Percentiles rank a stretch among this genome's conserved stretches.
phyloP scores from a whole-genome alignment of 495 filamentous ascomycete species.

The Aspergillus bridgeri region DNA sequence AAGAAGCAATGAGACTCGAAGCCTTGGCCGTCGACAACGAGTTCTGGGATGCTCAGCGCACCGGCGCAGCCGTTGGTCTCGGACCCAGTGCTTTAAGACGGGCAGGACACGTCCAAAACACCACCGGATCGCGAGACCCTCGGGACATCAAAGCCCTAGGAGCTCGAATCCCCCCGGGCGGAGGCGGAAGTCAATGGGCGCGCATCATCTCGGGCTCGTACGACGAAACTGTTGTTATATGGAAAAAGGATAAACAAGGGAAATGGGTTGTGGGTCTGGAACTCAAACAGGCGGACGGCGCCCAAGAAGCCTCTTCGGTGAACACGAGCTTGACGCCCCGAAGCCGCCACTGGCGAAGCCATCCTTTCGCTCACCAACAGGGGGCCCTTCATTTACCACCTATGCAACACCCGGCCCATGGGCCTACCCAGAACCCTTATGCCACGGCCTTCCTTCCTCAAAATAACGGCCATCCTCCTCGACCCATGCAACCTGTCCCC shows the following conservation, averaged over 20 bases:
- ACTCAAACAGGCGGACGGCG: conserved; percentile 30
- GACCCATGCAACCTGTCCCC: conserved; percentile 1
- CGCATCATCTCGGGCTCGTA: conserved; percentile 94
- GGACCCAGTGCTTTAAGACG: conserved; percentile 43
- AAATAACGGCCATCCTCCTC: conserved; percentile 1
- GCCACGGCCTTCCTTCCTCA: background rate
- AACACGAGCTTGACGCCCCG: background rate
- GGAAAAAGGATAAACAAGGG: conserved; percentile 79
- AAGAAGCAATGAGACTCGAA: conserved; percentile 65
- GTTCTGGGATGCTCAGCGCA: conserved; percentile 66
- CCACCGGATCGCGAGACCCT: conserved; percentile 66
- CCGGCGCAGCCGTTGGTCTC: conserved; percentile 50
- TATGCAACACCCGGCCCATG: background rate
- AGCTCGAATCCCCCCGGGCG: conserved; percentile 81
- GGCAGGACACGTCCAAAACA: conserved; percentile 55
- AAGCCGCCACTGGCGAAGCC: background rate
- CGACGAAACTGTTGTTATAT: conserved; percentile 91
- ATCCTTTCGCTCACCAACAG: background rate
- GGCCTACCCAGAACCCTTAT: background rate
- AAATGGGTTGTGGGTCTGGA: conserved; percentile 71
- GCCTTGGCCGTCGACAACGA: conserved; percentile 67
- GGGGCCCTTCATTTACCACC: background rate
- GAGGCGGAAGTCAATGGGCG: conserved; percentile 79
- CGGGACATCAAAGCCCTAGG: conserved; percentile 74
- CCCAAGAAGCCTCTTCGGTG: background rate